A percentile compares a stretch with the other conserved stretches of the same genome.
phyloP scores from a whole-genome alignment of 108 stramenopile genomes.

The Nitzschia inconspicua region DNA sequence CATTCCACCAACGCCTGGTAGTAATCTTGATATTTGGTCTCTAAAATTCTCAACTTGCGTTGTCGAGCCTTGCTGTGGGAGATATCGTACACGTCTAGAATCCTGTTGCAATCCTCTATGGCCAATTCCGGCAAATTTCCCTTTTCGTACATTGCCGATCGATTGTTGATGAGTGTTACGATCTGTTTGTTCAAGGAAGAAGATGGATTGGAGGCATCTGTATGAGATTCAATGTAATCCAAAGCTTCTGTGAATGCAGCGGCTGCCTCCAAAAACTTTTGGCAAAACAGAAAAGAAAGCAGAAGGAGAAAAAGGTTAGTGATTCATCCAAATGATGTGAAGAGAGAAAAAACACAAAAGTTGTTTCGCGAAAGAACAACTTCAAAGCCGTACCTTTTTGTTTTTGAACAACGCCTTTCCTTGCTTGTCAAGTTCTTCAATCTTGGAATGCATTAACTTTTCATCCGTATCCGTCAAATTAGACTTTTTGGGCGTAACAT shows the following conservation, averaged over 20 bases:
- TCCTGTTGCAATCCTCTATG: conserved; percentile 69
- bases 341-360: neutral
- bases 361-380: neutral
- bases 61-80: conserved; percentile 76
- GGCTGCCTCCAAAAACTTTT: conserved; percentile 74
- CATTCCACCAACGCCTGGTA: conserved; percentile 65
- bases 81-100: conserved; percentile 55
- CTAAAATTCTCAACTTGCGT: conserved; percentile 80
- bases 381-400: conserved; percentile 40
- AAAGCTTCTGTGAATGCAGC: conserved; percentile 77
- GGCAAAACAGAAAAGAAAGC: neutral
- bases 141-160: conserved; percentile 94
- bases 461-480: conserved; percentile 19
- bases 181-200: conserved; percentile 65
- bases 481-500: neutral
- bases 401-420: conserved; percentile 83
- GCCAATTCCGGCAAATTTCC: conserved; percentile 74
- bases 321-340: neutral
- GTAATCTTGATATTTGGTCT: conserved; percentile 35
- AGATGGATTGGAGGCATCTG: conserved; percentile 9
- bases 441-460: conserved; percentile 52
- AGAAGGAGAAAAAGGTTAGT: neutral
- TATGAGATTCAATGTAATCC: conserved; percentile 51
- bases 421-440: conserved; percentile 82
- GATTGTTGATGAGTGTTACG: conserved; percentile 84